A percentile compares a stretch with the other conserved stretches of the same genome.
Conservation (phyloP, 23 red algal genomes). For the Gracilaria domingensis region DNA sequence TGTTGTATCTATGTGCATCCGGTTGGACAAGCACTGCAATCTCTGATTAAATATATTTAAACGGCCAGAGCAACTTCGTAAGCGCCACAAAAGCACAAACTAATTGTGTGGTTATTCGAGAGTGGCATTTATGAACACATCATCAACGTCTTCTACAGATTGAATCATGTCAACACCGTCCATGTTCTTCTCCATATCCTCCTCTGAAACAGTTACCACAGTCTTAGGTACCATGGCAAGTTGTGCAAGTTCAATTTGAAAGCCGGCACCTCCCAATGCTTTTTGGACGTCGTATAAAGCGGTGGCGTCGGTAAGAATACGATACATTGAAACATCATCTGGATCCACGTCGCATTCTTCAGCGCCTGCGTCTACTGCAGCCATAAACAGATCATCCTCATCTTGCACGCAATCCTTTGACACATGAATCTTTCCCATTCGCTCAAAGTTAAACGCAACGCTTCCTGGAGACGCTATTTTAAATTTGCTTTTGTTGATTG, state of each 20-base stretch:
- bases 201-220: conserved; percentile 47
- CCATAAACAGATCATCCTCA: conserved; percentile 70
- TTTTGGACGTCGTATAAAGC: conserved; percentile 17
- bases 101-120: neutral
- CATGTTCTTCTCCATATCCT: conserved; percentile 58
- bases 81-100: neutral
- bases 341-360: conserved; percentile 76
- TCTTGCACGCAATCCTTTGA: conserved; percentile 21
- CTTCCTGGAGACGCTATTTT: conserved; percentile 84
- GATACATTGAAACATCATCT: conserved; percentile 45
- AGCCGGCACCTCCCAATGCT: conserved; percentile 22
- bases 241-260: conserved; percentile 58
- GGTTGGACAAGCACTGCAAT: too few species aligned
- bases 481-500: conserved; percentile 77
- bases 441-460: conserved; percentile 88
- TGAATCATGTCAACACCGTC: conserved; percentile 76
- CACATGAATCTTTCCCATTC: conserved; percentile 76
- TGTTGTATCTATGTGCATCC: too few species aligned
- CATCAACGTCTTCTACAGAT: conserved; percentile 88
- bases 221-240: conserved; percentile 71
- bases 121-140: conserved; percentile 55
- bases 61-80: neutral
- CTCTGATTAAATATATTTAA: too few species aligned
- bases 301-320: conserved; percentile 40
- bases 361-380: conserved; percentile 74